Evolutionary conservation across 345 rosid genomes (phyloP).

Genomic region (Bretschneidera sinensis): DNA sequence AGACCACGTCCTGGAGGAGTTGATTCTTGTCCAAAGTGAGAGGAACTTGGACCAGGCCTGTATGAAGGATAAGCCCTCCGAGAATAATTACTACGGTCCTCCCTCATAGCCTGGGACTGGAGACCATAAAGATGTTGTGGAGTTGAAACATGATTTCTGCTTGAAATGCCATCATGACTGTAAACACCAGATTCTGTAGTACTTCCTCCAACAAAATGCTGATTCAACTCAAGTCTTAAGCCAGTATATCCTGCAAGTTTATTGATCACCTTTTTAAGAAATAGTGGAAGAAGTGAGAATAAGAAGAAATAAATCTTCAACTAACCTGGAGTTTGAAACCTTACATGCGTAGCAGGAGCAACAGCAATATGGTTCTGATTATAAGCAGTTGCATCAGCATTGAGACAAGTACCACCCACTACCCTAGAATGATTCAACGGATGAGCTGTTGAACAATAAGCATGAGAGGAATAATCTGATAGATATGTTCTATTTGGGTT

Average conservation of each 20-base stretch:
- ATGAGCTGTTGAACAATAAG: slow-evolving; percentile 3
- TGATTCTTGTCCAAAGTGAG: slow-evolving; percentile 9
- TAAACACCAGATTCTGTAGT: slow-evolving; percentile 12
- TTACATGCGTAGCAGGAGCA: slow-evolving; percentile 13
- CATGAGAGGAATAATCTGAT: slow-evolving; percentile 1
- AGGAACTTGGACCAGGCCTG: slow-evolving; percentile 5
- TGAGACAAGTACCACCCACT: neutral
- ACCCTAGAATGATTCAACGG: neutral
- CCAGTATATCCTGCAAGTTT: slow-evolving; percentile 18
- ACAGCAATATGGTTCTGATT: slow-evolving; percentile 11
- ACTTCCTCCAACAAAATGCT: slow-evolving; percentile 16
- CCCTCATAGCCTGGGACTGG: slow-evolving; percentile 7
- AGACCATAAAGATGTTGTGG: slow-evolving; percentile 9
- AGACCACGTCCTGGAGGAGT: slow-evolving; percentile 9
- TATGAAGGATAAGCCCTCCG: slow-evolving; percentile 13
- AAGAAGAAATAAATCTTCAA: slow-evolving; percentile 7
- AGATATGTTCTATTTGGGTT: slow-evolving; percentile 2
- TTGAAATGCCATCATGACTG: slow-evolving; percentile 15
- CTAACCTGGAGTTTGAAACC: slow-evolving; percentile 22
- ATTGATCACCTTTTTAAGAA: slow-evolving; percentile 8
- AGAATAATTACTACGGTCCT: slow-evolving; percentile 1
- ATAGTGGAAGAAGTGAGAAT: neutral
- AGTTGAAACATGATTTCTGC: slow-evolving; percentile 21
- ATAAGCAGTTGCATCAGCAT: slow-evolving; percentile 9
- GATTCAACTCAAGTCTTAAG: slow-evolving; percentile 19